Percentiles rank a stretch among this genome's conserved stretches.
These are phyloP conservation scores for Celoporthe dispersa DNA, from an alignment of 2,329 filamentous ascomycete genomes.

Conservation along the genomic window DNA sequence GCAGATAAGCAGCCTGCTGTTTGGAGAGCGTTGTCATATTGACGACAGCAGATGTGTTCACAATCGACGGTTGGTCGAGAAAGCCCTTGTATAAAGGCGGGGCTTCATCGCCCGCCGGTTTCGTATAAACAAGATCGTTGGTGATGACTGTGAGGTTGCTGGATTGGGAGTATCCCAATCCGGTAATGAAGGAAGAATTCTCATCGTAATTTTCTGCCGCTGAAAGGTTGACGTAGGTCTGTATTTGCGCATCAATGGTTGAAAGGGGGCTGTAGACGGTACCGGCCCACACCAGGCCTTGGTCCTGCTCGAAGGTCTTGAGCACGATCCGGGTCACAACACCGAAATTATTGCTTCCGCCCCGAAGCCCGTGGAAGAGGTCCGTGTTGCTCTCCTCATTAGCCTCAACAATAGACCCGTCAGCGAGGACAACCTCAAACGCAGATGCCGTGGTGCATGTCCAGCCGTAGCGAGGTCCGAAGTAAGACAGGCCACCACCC, in stretches of 20 bases:
- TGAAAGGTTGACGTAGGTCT: not conserved
- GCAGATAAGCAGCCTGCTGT: not conserved
- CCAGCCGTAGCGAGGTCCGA: constrained; percentile 10
- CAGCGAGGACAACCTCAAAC: constrained; percentile 6
- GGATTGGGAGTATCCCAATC: not conserved
- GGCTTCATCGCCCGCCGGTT: not conserved
- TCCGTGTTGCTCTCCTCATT: not conserved
- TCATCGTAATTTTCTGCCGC: not conserved
- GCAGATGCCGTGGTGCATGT: not conserved
- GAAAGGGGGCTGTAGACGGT: not conserved
- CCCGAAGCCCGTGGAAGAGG: constrained; percentile 5
- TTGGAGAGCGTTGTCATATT: not conserved
- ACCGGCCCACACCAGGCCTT: constrained; percentile 5
- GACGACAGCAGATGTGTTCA: not conserved
- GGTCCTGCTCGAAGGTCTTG: constrained; percentile 30
- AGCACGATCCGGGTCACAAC: constrained; percentile 31
- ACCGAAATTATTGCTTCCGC: constrained; percentile 31
- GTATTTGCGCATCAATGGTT: not conserved
- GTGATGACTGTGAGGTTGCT: not conserved
- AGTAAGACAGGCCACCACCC: constrained; percentile 24
- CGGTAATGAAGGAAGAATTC: not conserved
- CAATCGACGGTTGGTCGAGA: not conserved
- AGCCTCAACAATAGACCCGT: not conserved
- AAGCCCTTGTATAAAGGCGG: not conserved
- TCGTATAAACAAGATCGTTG: constrained; percentile 21